Percentiles rank a stretch among this genome's conserved stretches.
Evolutionary conservation across 2,329 filamentous ascomycete genomes (phyloP).

Genomic region (Lomentospora prolificans): DNA sequence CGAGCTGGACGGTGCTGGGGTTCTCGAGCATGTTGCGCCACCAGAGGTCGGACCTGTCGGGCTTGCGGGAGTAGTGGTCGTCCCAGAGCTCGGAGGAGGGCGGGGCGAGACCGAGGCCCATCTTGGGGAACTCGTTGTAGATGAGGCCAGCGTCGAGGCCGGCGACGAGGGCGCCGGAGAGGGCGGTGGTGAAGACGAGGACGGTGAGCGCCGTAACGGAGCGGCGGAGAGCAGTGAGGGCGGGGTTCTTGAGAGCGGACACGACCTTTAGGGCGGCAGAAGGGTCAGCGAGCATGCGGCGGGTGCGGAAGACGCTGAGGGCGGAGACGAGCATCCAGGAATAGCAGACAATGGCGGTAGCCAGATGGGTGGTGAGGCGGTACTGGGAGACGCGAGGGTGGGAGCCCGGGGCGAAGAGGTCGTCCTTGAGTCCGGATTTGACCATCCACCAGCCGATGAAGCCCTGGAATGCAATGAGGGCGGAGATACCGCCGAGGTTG

Average conservation of each 20-base stretch:
- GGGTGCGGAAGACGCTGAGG: conserved; percentile 70
- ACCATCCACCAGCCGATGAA: conserved; percentile 99
- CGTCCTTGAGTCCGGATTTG: conserved; percentile 88
- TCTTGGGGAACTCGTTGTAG: conserved; percentile 97
- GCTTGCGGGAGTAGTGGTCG: conserved; percentile 69
- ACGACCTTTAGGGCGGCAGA: conserved; percentile 51
- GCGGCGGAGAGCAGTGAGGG: conserved; percentile 63
- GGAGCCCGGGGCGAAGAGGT: conserved; percentile 82
- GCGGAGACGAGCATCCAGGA: conserved; percentile 89
- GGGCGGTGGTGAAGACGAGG: conserved; percentile 79
- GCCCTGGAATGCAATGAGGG: conserved; percentile 88
- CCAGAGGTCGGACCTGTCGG: conserved; percentile 74
- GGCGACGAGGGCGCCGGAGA: conserved; percentile 89
- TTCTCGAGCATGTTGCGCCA: conserved; percentile 99
- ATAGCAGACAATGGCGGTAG: conserved; percentile 86
- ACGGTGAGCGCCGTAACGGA: conserved; percentile 60
- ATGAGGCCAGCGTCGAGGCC: conserved; percentile 93
- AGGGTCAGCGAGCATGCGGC: conserved; percentile 60
- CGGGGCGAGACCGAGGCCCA: conserved; percentile 77
- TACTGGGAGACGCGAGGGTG: conserved; percentile 94
- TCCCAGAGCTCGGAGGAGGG: conserved; percentile 77
- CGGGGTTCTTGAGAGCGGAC: conserved; percentile 52
- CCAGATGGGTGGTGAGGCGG: conserved; percentile 79
- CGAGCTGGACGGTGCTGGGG: conserved; percentile 86
- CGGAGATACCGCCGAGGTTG: conserved; percentile 73